Conservation (phyloP, 1,284 basidiomycete species). For the Ceraceosorus bombacis region DNA sequence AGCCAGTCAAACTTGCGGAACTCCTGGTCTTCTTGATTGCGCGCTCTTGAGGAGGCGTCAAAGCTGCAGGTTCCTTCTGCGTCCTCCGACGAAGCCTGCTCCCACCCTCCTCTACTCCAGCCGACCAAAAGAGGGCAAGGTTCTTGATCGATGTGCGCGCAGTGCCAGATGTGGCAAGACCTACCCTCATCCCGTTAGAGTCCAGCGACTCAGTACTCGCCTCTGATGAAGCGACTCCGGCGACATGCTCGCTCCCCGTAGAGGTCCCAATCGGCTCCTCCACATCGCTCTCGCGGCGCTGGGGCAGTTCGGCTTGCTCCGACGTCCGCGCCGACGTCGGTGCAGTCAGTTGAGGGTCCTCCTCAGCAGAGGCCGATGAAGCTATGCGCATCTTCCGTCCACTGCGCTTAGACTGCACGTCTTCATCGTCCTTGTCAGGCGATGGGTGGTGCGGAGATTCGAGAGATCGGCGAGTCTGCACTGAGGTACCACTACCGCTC, state of each 20-base stretch:
- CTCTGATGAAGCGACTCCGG: constrained; percentile 11
- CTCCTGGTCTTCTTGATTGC: background rate
- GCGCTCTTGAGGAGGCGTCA: constrained; percentile 14
- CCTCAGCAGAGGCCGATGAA: background rate
- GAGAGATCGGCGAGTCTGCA: background rate
- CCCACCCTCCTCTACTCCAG: constrained; percentile 31
- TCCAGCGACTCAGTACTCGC: constrained; percentile 2
- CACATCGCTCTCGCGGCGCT: constrained; percentile 4
- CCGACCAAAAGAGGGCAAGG: constrained; percentile 45
- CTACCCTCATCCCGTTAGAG: constrained; percentile 3
- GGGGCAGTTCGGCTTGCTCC: constrained; percentile 12
- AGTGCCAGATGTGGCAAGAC: constrained; percentile 41
- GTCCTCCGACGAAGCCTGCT: constrained; percentile 37
- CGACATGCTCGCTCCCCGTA: too few relatives aligned
- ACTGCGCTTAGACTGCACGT: background rate
- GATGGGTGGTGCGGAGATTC: background rate
- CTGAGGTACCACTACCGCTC: constrained; percentile 6
- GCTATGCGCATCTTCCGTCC: background rate
- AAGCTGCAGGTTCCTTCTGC: constrained; percentile 23
- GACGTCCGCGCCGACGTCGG: background rate
- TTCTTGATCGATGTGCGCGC: constrained; percentile 46
- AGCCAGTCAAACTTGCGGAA: too few relatives aligned
- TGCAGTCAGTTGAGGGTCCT: background rate
- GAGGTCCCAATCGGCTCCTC: too few relatives aligned
- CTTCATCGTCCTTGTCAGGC: background rate